Evolutionary conservation across 1,139 yeast genomes (phyloP).

Genomic region (Blastobotrys raffinosifermentans): DNA sequence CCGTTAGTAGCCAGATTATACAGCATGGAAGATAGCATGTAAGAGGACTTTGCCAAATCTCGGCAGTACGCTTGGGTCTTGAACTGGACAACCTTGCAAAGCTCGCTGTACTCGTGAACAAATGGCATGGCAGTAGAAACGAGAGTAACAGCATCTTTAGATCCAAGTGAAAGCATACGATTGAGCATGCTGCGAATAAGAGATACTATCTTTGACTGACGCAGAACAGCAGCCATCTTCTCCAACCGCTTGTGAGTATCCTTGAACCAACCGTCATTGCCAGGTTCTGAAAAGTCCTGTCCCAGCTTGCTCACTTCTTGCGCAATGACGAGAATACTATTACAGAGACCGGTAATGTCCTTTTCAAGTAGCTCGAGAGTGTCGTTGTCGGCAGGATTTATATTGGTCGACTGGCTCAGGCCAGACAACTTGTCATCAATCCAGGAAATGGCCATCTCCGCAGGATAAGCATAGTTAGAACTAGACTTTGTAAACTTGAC

Average conservation of each 20-base stretch:
- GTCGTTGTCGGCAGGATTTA: neutral
- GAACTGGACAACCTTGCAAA: slow-evolving; percentile 18
- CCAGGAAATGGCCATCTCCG: slow-evolving; percentile 8
- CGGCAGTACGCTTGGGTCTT: slow-evolving; percentile 16
- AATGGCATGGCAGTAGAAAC: slow-evolving; percentile 35
- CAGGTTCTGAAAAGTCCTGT: slow-evolving; percentile 38
- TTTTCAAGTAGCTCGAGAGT: slow-evolving; percentile 36
- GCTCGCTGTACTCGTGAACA: slow-evolving; percentile 25
- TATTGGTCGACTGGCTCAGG: neutral
- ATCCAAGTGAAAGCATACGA: slow-evolving; percentile 36
- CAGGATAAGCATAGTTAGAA: slow-evolving; percentile 3
- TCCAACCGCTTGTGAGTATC: slow-evolving; percentile 39
- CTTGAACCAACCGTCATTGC: slow-evolving; percentile 62
- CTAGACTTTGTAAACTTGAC: neutral
- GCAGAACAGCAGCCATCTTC: neutral
- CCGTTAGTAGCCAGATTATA: slow-evolving; percentile 71
- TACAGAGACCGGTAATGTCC: slow-evolving; percentile 39
- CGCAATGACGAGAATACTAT: slow-evolving; percentile 57
- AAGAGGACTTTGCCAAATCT: slow-evolving; percentile 56
- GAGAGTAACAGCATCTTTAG: slow-evolving; percentile 28
- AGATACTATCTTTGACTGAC: slow-evolving; percentile 13
- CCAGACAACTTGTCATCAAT: neutral
- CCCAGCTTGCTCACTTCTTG: slow-evolving; percentile 48
- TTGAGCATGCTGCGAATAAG: slow-evolving; percentile 35
- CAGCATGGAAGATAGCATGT: slow-evolving; percentile 50